Base-by-base conservation (phyloP, 2,329 filamentous ascomycete genomes). In the Leptographium flavum region DNA sequence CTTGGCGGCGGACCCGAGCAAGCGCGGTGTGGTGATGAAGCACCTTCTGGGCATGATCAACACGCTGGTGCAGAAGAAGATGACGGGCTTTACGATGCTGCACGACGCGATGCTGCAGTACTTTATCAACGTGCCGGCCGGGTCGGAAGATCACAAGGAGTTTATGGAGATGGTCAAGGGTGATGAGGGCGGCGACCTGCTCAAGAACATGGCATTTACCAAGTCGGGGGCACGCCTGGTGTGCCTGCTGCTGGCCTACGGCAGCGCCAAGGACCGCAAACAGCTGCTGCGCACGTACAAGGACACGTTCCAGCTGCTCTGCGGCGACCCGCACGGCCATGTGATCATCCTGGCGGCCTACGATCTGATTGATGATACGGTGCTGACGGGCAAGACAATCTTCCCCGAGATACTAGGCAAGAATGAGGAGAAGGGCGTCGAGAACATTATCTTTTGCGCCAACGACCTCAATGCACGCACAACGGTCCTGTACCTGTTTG, bases 91-190 rank as follows among this genome's bases (percentile, higher is more conserved):
- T 65, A 96, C 90, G 2, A 93, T 98, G 74, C 76, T 98, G 19
- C 93, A 98, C 63, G 92, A 96, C 57, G 92, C 92, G 42, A 94
- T 98, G 88, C 70, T 95, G 48, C 90, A 98, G 60, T 98, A 95
- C 64, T 95, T 90, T 64, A 67, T 87, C 44, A 90, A 83, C 56
- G 78, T 81, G 39, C 81, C 83, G 52, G 69, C 76, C 5, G 87
- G 83, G 4, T 85, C 80, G 38, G 79, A 85, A 47, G 90, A 96
- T 60, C 80, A 86, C 36, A 83, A 71, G 28, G 87, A 94, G 55
- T 95, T 94, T 58, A 66, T 93, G 47, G 88, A 96, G 62, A 73
- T 93, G 53, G 70, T 98, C 57, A 94, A 93, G 66, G 85, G 85
- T 35, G 90, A 98, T 53, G 86, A 94, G 58, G 81, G 83, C 47